Percentiles rank a stretch among this genome's conserved stretches.
Evolutionary conservation across 768 basidiomycete species (phyloP).

Genomic region (Russula griseocarnosa): DNA sequence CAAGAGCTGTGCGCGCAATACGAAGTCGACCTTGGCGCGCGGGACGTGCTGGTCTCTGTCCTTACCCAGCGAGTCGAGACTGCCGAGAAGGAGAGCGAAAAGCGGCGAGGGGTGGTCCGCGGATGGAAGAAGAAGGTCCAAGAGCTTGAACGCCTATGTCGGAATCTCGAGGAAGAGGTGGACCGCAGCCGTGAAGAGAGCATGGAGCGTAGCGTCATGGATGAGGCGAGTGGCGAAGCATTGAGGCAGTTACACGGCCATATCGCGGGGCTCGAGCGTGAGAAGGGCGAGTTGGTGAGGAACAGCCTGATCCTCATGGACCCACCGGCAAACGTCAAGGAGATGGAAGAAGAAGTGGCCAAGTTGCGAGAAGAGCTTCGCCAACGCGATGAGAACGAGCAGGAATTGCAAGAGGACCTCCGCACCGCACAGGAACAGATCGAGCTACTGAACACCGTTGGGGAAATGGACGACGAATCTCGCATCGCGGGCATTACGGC

Average conservation of each 20-base stretch:
- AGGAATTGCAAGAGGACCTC: slow-evolving; percentile 51
- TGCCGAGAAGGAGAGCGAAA: slow-evolving; percentile 59
- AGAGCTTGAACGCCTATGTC: slow-evolving; percentile 65
- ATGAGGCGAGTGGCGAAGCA: slow-evolving; percentile 74
- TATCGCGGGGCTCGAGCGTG: slow-evolving; percentile 70
- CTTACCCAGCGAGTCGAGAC: slow-evolving; percentile 52
- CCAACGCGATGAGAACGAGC: slow-evolving; percentile 51
- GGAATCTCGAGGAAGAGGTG: slow-evolving; percentile 77
- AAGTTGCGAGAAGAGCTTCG: slow-evolving; percentile 45
- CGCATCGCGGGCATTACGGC: slow-evolving; percentile 35
- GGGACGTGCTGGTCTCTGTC: slow-evolving; percentile 66
- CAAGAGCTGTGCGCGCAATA: slow-evolving; percentile 72
- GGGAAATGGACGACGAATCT: slow-evolving; percentile 39
- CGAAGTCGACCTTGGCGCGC: slow-evolving; percentile 67
- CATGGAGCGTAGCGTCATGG: slow-evolving; percentile 78
- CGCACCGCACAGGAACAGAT: slow-evolving; percentile 56
- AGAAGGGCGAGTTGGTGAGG: slow-evolving; percentile 47
- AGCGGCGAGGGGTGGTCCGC: slow-evolving; percentile 50
- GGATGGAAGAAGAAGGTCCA: slow-evolving; percentile 74
- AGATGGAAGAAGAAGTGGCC: slow-evolving; percentile 45
- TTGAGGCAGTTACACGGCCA: slow-evolving; percentile 75
- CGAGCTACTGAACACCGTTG: slow-evolving; percentile 45
- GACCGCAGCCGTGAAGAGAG: slow-evolving; percentile 80
- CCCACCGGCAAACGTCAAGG: slow-evolving; percentile 31
- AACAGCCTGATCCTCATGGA: slow-evolving; percentile 15